Conservation (phyloP, 2,329 filamentous ascomycete species). For the Cordyceps javanica region DNA sequence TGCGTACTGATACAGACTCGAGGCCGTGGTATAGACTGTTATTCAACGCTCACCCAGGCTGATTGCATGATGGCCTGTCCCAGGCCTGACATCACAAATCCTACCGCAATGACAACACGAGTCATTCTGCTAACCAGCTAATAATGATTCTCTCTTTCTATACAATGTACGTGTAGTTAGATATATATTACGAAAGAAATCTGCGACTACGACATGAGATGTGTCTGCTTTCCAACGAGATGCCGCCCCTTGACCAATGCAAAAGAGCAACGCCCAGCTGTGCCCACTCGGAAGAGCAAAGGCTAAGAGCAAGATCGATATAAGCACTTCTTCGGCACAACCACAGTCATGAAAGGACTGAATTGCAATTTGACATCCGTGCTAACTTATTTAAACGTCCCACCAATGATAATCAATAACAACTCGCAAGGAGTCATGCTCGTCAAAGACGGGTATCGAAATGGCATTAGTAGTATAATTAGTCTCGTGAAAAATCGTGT, state of each 20-base stretch:
- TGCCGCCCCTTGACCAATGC: conserved; percentile 13
- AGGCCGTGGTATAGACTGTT: too few species aligned
- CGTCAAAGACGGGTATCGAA: background rate
- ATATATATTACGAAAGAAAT: background rate
- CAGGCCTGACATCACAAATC: too few species aligned
- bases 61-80: too few species aligned
- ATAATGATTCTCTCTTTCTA: too few species aligned
- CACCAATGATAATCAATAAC: background rate
- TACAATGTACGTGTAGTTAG: background rate
- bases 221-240: conserved; percentile 8
- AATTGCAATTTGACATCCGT: conserved; percentile 99
- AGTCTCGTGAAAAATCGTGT: conserved; percentile 6
- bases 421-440: background rate
- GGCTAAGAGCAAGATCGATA: conserved; percentile 41
- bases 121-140: too few species aligned
- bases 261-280: conserved; percentile 20
- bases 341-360: conserved; percentile 74
- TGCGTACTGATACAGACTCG: too few species aligned
- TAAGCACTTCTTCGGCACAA: conserved; percentile 99
- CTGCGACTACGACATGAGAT: background rate
- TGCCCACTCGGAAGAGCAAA: conserved; percentile 10
- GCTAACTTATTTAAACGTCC: conserved; percentile 41
- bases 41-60: too few species aligned
- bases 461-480: conserved; percentile 12
- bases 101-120: too few species aligned